Evolutionary conservation across 306 rosid species (phyloP).

Genomic region (Medicago arabica): DNA sequence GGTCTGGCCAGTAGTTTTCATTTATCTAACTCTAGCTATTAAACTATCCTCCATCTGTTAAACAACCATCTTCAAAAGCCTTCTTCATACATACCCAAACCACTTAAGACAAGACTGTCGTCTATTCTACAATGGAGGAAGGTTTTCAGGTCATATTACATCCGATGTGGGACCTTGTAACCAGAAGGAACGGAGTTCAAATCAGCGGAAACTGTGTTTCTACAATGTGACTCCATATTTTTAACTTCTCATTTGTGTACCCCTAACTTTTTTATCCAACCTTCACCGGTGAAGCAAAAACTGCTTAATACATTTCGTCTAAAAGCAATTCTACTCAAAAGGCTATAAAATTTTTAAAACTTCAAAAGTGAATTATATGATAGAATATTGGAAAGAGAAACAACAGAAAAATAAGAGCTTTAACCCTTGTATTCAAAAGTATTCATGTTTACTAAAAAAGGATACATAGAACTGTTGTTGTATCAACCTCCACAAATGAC

Average conservation of each 20-base stretch:
- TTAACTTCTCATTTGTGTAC: too few relatives aligned
- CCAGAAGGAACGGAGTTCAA: too few relatives aligned
- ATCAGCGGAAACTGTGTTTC: too few relatives aligned
- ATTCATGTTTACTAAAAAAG: neutral
- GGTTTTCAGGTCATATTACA: too few relatives aligned
- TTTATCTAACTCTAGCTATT: constrained; percentile 3
- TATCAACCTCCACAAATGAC: neutral
- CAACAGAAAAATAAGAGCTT: neutral
- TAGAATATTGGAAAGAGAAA: neutral
- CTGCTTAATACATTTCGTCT: neutral
- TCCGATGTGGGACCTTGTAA: neutral
- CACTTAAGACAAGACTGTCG: neutral
- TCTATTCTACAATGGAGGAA: neutral
- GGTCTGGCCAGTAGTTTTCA: neutral
- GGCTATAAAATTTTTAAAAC: neutral
- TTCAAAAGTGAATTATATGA: neutral
- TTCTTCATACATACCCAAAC: neutral
- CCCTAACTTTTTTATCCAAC: neutral
- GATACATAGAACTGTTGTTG: neutral
- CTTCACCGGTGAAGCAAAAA: neutral
- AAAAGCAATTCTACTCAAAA: neutral
- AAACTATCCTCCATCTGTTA: neutral
- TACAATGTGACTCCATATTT: too few relatives aligned
- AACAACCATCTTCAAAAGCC: neutral
- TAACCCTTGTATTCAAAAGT: neutral